Percentiles rank a stretch among this genome's conserved stretches.
Evolutionary conservation across 345 rosid genomes (phyloP).

Genomic region (Populus tremula): DNA sequence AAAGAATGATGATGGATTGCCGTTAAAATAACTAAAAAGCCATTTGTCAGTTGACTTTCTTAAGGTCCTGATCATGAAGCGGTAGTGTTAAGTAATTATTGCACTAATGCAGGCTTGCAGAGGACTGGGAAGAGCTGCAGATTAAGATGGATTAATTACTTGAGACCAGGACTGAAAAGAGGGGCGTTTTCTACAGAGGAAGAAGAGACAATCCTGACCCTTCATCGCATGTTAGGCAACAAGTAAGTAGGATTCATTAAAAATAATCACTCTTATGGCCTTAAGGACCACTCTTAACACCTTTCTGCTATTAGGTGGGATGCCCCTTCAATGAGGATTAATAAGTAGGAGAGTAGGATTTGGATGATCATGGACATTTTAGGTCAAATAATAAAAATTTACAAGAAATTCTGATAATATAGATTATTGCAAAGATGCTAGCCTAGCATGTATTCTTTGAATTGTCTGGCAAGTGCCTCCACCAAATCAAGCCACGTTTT

Average conservation of each 20-base stretch:
- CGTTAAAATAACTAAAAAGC: too few relatives aligned
- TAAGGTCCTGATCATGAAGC: too few relatives aligned
- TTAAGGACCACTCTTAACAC: not conserved
- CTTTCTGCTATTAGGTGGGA: not conserved
- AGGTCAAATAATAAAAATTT: not conserved
- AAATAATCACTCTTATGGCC: not conserved
- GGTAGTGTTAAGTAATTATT: too few relatives aligned
- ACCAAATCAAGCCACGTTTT: not conserved
- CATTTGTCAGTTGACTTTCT: slow-evolving; percentile 1
- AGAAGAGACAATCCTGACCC: slow-evolving; percentile 61
- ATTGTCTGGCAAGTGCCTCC: not conserved
- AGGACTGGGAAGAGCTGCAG: slow-evolving; percentile 98
- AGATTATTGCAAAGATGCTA: not conserved
- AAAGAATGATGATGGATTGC: too few relatives aligned
- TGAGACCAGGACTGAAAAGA: slow-evolving; percentile 81
- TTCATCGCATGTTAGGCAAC: slow-evolving; percentile 79
- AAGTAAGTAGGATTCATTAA: slow-evolving; percentile 43
- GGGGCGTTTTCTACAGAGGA: slow-evolving; percentile 59
- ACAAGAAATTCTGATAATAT: not conserved
- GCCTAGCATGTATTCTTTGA: not conserved
- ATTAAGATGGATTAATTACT: slow-evolving; percentile 89
- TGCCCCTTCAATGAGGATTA: not conserved
- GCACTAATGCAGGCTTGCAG: slow-evolving; percentile 52
- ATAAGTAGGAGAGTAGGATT: not conserved
- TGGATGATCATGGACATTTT: not conserved